A percentile compares a stretch with the other conserved stretches of the same genome.
phyloP scores from a whole-genome alignment of 495 filamentous ascomycete genomes.

The Penicillium macrosclerotiorum region DNA sequence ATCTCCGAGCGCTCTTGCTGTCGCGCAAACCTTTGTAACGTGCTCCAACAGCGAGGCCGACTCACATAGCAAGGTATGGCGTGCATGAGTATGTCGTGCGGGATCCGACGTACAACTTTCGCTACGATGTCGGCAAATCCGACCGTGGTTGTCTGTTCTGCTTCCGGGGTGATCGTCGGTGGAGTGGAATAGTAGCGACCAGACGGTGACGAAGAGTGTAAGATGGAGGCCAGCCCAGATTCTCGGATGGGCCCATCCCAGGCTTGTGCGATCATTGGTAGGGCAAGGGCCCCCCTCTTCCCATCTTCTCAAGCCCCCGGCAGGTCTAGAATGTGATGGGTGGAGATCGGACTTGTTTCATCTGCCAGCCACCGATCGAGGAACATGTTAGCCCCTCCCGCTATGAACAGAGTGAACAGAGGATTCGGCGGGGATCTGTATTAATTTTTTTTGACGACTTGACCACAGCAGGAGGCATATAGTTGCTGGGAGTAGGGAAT shows the following conservation, averaged over 20 bases:
- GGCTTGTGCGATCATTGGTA: conserved; percentile 1
- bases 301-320: not conserved
- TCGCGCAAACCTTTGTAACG: not conserved
- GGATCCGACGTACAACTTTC: not conserved
- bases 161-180: conserved; percentile 15
- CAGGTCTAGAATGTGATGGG: conserved; percentile 12
- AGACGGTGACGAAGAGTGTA: not conserved
- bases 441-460: not conserved
- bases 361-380: conserved; percentile 7
- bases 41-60: not conserved
- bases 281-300: not conserved
- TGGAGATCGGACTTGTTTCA: conserved; percentile 15
- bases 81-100: not conserved
- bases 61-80: not conserved
- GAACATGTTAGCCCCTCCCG: not conserved
- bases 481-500: no score
- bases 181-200: conserved; percentile 8
- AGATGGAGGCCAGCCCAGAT: not conserved
- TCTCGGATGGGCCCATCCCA: not conserved
- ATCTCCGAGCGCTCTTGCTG: not conserved
- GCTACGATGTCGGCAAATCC: not conserved
- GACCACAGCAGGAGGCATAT: no score
- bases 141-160: conserved; percentile 1
- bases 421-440: not conserved
- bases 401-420: not conserved